phyloP scores from a whole-genome alignment of 192 early-diverging fungal genomes.

The Kickxella alabastrina region DNA sequence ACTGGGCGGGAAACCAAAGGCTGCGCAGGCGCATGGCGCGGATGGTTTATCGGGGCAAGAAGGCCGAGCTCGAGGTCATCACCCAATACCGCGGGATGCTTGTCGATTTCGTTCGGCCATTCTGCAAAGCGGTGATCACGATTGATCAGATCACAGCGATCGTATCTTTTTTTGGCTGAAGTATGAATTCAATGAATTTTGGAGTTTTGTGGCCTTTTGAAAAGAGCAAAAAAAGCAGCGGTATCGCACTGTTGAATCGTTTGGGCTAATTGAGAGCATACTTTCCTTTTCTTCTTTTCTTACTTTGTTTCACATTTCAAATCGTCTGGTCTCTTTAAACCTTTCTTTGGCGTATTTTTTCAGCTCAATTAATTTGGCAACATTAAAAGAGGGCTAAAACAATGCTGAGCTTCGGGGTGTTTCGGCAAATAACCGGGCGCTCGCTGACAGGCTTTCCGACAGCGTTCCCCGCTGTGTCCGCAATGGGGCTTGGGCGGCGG shows the following conservation, averaged over 20 bases:
- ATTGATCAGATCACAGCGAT: not conserved
- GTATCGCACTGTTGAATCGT: too few species aligned
- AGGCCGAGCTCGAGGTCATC: constrained; percentile 34
- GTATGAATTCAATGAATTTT: too few species aligned
- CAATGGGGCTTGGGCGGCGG: not conserved
- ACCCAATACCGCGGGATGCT: constrained; percentile 26
- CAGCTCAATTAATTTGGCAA: not conserved
- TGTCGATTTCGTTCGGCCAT: constrained; percentile 11
- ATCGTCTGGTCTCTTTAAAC: too few species aligned
- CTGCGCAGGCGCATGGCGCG: constrained; percentile 29
- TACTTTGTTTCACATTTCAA: too few species aligned
- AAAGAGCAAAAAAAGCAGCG: too few species aligned
- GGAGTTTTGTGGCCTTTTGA: too few species aligned
- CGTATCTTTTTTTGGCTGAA: not conserved
- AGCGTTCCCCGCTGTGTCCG: not conserved
- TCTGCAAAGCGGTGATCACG: not conserved
- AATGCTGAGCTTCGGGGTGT: not conserved
- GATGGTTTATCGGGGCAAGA: constrained; percentile 41
- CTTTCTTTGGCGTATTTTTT: too few species aligned
- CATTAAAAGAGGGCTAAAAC: not conserved
- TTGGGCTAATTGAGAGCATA: too few species aligned
- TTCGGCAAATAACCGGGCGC: not conserved
- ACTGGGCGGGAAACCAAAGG: constrained; percentile 8
- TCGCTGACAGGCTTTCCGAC: not conserved
- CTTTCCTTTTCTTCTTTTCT: too few species aligned